Evolutionary conservation across 805 yeast species (phyloP).

Genomic region (Osmozyma mogii): DNA sequence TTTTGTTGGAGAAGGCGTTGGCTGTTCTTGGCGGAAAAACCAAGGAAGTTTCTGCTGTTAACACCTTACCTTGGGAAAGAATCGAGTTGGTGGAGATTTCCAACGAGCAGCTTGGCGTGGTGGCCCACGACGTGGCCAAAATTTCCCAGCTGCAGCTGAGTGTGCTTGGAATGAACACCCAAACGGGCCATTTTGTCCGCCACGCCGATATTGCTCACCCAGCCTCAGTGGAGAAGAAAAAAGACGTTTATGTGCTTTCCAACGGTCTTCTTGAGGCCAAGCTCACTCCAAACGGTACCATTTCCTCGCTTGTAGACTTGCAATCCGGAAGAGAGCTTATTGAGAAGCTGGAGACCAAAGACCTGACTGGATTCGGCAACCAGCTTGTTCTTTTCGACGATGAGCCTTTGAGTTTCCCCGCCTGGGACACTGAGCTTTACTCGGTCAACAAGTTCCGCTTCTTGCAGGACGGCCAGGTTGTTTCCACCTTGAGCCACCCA

Average conservation of each 20-base stretch:
- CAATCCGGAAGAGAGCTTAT: constrained; percentile 54
- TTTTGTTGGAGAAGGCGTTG: constrained; percentile 46
- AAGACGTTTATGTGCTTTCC: constrained; percentile 38
- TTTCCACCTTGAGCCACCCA: constrained; percentile 42
- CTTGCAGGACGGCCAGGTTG: constrained; percentile 30
- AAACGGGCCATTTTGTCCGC: constrained; percentile 9
- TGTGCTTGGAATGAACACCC: constrained; percentile 8
- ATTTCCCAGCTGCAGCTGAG: no score
- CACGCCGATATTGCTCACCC: constrained; percentile 28
- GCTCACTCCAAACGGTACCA: constrained; percentile 43
- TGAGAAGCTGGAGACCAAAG: constrained; percentile 46
- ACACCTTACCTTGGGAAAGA: constrained; percentile 63
- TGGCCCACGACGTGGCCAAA: neutral
- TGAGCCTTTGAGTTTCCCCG: constrained; percentile 85
- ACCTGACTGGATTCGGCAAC: constrained; percentile 57
- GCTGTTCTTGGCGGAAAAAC: constrained; percentile 1
- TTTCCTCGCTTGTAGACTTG: constrained; percentile 59
- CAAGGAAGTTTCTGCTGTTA: constrained; percentile 19
- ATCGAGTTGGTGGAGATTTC: constrained; percentile 34
- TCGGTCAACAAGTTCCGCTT: constrained; percentile 66
- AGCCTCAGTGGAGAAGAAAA: constrained; percentile 36
- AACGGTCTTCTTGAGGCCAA: constrained; percentile 57
- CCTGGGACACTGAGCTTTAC: constrained; percentile 96
- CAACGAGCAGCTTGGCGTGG: constrained; percentile 9
- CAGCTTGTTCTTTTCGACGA: constrained; percentile 81